A percentile compares a stretch with the other conserved stretches of the same genome.
Conservation (phyloP, 352 stramenopile genomes). For the Pythium periplocum region DNA sequence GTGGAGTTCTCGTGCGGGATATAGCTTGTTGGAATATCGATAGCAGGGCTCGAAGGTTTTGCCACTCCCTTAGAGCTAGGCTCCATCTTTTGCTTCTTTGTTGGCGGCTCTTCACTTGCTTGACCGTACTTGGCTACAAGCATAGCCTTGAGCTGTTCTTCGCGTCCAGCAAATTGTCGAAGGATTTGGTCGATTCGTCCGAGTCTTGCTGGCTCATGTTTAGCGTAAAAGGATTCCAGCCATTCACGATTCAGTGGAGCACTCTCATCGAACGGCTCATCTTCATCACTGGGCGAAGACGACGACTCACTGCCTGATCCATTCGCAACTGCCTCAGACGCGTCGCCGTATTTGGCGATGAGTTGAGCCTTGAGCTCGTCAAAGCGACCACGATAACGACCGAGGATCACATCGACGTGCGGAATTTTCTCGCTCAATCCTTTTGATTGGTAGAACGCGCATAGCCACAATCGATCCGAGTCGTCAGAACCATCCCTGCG, state of each 20-base stretch:
- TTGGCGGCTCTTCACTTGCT: conserved; percentile 1
- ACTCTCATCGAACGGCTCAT: conserved; percentile 10
- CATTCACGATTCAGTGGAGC: conserved; percentile 34
- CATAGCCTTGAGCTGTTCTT: conserved; percentile 60
- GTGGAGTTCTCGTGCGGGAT: too few species aligned
- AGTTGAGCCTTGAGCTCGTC: conserved; percentile 54
- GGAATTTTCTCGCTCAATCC: conserved; percentile 32
- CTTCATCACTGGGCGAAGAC: conserved; percentile 2
- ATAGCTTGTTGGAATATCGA: too few species aligned
- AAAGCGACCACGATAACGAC: conserved; percentile 44
- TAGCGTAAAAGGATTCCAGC: conserved; percentile 48
- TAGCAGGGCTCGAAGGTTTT: too few species aligned
- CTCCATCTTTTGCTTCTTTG: conserved; percentile 21
- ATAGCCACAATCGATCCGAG: conserved; percentile 34
- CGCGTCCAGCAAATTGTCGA: conserved; percentile 51
- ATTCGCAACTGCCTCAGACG: conserved; percentile 3
- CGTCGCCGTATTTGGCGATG: conserved; percentile 37
- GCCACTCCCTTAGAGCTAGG: too few species aligned
- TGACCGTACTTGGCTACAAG: conserved; percentile 47
- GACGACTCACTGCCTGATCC: not conserved
- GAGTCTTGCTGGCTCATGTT: conserved; percentile 48
- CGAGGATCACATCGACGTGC: conserved; percentile 54
- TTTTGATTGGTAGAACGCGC: conserved; percentile 43
- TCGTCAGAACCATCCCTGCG: conserved; percentile 22
- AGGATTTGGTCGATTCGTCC: conserved; percentile 41